phyloP scores from a whole-genome alignment of 208 protist species.

The Crithidia fasciculata region DNA sequence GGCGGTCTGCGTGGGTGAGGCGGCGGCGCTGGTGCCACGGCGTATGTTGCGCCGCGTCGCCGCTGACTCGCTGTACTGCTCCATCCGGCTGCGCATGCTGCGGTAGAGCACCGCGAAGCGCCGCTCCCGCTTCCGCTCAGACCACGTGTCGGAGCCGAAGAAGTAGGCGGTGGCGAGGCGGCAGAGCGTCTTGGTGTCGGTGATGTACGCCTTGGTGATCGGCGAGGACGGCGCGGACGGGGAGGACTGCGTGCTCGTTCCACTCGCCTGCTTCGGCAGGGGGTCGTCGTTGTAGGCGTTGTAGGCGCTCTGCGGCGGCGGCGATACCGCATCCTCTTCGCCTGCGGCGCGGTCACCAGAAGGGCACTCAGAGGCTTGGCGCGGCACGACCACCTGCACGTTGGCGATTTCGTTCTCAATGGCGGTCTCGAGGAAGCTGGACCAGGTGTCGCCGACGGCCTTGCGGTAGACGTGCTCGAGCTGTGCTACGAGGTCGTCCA shows the following conservation, averaged over 20 bases:
- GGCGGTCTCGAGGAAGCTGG: conserved; percentile 54
- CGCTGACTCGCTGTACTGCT: conserved; percentile 38
- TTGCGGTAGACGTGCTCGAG: conserved; percentile 62
- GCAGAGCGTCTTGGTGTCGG: conserved; percentile 43
- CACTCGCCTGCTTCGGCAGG: conserved; percentile 3
- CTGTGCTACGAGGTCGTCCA: conserved; percentile 69
- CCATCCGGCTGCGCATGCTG: conserved; percentile 35
- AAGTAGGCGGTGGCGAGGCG: conserved; percentile 74
- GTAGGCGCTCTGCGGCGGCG: background rate
- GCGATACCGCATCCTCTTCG: background rate
- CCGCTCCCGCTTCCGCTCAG: conserved; percentile 27
- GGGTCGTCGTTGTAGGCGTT: conserved; percentile 1
- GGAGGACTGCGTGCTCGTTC: background rate
- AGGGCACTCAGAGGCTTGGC: too few species aligned
- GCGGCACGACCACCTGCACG: background rate
- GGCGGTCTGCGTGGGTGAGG: conserved; percentile 10
- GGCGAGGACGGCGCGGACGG: conserved; percentile 9
- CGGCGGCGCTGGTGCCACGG: conserved; percentile 21
- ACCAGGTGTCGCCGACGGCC: conserved; percentile 62
- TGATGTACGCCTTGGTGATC: conserved; percentile 17
- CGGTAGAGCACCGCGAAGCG: conserved; percentile 41
- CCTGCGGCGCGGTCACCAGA: too few species aligned
- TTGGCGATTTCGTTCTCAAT: conserved; percentile 28
- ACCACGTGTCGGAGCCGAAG: conserved; percentile 64
- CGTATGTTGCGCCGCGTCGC: conserved; percentile 33